phyloP scores from a whole-genome alignment of 306 rosid genomes.

The Hippophae tibetana region DNA sequence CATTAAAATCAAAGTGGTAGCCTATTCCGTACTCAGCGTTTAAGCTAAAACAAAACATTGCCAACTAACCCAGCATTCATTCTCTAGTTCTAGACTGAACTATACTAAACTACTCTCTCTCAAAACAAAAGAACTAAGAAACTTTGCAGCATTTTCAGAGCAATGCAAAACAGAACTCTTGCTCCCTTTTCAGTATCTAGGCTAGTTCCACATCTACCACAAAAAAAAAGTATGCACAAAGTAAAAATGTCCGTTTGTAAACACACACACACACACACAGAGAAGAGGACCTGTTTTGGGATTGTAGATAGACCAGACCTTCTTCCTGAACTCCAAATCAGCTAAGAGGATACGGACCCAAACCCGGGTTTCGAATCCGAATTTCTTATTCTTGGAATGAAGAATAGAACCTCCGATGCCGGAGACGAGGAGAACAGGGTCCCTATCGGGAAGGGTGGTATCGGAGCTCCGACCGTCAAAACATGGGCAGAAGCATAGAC shows the following conservation, averaged over 20 bases:
- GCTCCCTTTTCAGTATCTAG: neutral
- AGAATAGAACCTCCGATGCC: constrained; percentile 92
- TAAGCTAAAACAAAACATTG: no score
- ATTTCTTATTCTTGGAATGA: constrained; percentile 41
- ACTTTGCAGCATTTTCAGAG: no score
- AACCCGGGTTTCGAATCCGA: constrained; percentile 72
- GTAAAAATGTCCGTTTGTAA: neutral
- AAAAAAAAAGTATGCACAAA: neutral
- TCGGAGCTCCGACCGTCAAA: constrained; percentile 33
- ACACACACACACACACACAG: neutral
- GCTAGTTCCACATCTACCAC: constrained; percentile 1
- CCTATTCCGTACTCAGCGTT: no score
- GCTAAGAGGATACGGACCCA: constrained; percentile 83
- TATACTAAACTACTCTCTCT: no score
- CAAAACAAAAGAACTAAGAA: no score
- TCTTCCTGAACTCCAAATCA: constrained; percentile 50
- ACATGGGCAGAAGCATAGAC: constrained; percentile 36
- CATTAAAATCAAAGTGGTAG: no score
- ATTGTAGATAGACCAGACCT: constrained; percentile 67
- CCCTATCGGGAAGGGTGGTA: constrained; percentile 25
- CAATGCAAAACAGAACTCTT: no score
- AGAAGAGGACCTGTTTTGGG: constrained; percentile 55
- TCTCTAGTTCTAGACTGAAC: no score
- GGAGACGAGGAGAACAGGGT: constrained; percentile 73
- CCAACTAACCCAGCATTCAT: neutral